phyloP scores from a whole-genome alignment of 768 basidiomycete genomes.

The Terana coerulea region DNA sequence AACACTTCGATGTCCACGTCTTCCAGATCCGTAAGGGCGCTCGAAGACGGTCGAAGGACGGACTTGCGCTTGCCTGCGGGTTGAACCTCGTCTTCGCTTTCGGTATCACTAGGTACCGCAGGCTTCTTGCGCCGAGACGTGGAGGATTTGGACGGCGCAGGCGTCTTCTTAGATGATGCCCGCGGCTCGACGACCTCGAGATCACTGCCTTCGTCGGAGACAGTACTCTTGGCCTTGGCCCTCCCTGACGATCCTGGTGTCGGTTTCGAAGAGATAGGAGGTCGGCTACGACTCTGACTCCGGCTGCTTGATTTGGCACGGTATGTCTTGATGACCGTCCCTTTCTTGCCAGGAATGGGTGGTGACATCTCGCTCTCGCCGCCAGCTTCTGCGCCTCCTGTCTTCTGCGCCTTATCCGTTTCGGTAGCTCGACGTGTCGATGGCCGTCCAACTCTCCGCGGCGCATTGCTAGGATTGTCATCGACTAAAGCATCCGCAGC shows the following conservation, averaged over 20 bases:
- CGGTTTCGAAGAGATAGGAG: no score
- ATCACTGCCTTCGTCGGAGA: neutral
- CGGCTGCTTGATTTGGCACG: slow-evolving; percentile 11
- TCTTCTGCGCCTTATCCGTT: neutral
- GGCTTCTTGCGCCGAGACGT: slow-evolving; percentile 1
- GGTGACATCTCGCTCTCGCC: neutral
- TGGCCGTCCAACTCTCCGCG: neutral
- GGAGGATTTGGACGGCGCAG: neutral
- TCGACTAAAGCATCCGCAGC: no score
- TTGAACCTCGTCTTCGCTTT: slow-evolving; percentile 4
- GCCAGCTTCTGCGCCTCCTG: neutral
- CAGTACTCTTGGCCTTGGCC: neutral
- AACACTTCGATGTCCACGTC: neutral
- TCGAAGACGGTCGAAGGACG: neutral
- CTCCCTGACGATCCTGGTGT: neutral
- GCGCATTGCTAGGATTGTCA: no score
- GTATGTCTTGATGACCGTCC: slow-evolving; percentile 11
- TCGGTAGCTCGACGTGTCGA: neutral
- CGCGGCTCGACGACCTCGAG: neutral
- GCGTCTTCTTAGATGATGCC: neutral
- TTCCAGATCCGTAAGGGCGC: neutral
- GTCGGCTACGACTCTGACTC: neutral
- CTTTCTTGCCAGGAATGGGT: neutral
- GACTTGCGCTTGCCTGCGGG: neutral
- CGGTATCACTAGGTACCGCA: slow-evolving; percentile 3